Conservation (phyloP, 495 filamentous ascomycete species). For the Aspergillus haitiensis region DNA sequence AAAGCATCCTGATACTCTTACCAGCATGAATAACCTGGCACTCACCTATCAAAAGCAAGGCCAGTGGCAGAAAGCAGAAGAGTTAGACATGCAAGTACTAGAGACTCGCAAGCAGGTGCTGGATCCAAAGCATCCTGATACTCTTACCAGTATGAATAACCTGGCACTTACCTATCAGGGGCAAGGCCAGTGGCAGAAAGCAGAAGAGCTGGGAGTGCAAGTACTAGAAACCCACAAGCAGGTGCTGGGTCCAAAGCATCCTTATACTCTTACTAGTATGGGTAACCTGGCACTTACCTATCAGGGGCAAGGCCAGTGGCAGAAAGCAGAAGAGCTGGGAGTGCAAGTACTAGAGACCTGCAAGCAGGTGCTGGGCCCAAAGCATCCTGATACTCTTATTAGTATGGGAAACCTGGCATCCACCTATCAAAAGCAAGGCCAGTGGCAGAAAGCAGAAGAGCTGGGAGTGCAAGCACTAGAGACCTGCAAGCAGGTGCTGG, state of each 20-base stretch:
- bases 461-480: constrained; percentile 29
- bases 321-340: constrained; percentile 36
- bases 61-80: background rate
- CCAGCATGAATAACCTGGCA: background rate
- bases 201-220: constrained; percentile 32
- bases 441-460: constrained; percentile 33
- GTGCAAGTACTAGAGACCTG: constrained; percentile 25
- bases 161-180: constrained; percentile 33
- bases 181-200: constrained; percentile 30
- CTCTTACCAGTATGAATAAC: constrained; percentile 39
- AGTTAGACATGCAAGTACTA: background rate
- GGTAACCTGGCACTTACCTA: constrained; percentile 26
- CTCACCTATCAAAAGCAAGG: no score
- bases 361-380: constrained; percentile 9
- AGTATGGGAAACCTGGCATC: constrained; percentile 41
- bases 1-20: constrained; percentile 16
- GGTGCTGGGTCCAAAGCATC: constrained; percentile 24
- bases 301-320: constrained; percentile 33
- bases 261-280: constrained; percentile 32
- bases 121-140: constrained; percentile 35
- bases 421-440: constrained; percentile 26
- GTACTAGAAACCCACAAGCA: constrained; percentile 21
- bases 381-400: constrained; percentile 18
- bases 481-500: constrained; percentile 19
- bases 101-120: background rate